phyloP scores from a whole-genome alignment of 1,284 basidiomycete species.

The Malassezia caprae region DNA sequence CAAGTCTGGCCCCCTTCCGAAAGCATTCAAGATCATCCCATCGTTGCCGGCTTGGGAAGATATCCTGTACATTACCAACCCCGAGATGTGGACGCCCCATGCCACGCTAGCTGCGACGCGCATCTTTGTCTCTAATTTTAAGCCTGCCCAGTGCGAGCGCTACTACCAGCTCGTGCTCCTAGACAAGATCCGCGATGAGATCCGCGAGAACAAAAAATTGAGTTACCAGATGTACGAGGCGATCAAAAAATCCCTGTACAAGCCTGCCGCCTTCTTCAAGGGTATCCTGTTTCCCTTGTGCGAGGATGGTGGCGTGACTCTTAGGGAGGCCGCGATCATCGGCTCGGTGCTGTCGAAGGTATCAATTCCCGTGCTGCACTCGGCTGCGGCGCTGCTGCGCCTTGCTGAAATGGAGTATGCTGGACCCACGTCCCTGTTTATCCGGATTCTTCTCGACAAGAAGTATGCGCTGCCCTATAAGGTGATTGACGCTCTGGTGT shows the following conservation, averaged over 20 bases:
- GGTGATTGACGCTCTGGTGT: slow-evolving; percentile 90
- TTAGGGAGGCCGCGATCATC: slow-evolving; percentile 91
- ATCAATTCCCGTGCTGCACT: slow-evolving; percentile 87
- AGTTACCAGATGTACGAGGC: slow-evolving; percentile 89
- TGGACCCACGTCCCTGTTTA: slow-evolving; percentile 92
- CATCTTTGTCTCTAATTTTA: slow-evolving; percentile 94
- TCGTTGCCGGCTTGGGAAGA: slow-evolving; percentile 92
- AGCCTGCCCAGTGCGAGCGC: slow-evolving; percentile 85
- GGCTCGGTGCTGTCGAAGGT: slow-evolving; percentile 84
- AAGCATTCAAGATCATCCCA: slow-evolving; percentile 96
- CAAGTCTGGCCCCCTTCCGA: slow-evolving; percentile 89
- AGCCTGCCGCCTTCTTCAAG: slow-evolving; percentile 97
- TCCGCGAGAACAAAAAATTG: slow-evolving; percentile 67
- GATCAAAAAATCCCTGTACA: slow-evolving; percentile 82
- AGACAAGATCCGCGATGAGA: slow-evolving; percentile 82
- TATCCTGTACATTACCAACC: slow-evolving; percentile 81
- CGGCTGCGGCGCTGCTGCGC: slow-evolving; percentile 83
- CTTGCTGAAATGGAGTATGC: slow-evolving; percentile 90
- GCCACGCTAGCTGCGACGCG: slow-evolving; percentile 86
- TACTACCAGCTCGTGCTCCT: slow-evolving; percentile 86
- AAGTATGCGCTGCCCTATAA: slow-evolving; percentile 97
- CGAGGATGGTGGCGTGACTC: slow-evolving; percentile 65
- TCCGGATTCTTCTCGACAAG: slow-evolving; percentile 92
- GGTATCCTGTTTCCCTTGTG: slow-evolving; percentile 92
- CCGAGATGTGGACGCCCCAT: slow-evolving; percentile 89